These are phyloP conservation scores for Talaromyces sp. DNA, from an alignment of 2,329 filamentous ascomycete genomes.

Conservation along the genomic window DNA sequence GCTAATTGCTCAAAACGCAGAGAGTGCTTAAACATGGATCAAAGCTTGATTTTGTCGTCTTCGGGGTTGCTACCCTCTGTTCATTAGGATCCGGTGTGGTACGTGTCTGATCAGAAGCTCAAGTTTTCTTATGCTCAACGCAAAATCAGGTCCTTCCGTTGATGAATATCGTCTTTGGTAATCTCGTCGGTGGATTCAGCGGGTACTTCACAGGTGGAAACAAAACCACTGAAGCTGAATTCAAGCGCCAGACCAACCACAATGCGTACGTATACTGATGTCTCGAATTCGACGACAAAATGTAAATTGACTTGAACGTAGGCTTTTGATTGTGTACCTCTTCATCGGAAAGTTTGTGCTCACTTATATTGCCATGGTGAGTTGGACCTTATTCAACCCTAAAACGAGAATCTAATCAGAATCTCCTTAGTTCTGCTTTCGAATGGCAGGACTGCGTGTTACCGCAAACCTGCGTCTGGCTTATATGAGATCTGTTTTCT, in stretches of 20 bases:
- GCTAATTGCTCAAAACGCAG: not conserved
- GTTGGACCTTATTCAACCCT: slow-evolving; percentile 4
- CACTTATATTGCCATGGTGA: slow-evolving; percentile 51
- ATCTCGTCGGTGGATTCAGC: slow-evolving; percentile 51
- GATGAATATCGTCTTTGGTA: slow-evolving; percentile 56
- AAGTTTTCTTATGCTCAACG: not conserved
- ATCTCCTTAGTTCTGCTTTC: slow-evolving; percentile 37
- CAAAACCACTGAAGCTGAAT: slow-evolving; percentile 39
- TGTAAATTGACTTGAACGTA: slow-evolving; percentile 17
- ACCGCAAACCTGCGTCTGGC: slow-evolving; percentile 46
- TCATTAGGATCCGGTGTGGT: not conserved
- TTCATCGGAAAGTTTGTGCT: slow-evolving; percentile 51
- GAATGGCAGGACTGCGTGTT: slow-evolving; percentile 46
- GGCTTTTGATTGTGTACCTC: slow-evolving; percentile 54
- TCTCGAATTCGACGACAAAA: not conserved
- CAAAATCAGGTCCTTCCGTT: slow-evolving; percentile 30
- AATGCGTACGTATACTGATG: slow-evolving; percentile 18
- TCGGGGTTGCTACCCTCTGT: not conserved
- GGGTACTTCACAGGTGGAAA: slow-evolving; percentile 46
- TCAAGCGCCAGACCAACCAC: slow-evolving; percentile 46
- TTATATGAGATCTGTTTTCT: slow-evolving; percentile 46
- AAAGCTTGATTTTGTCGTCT: not conserved
- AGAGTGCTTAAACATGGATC: not conserved
- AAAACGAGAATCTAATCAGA: not conserved
- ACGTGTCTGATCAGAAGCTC: not conserved